These are phyloP conservation scores for Oenanthe sinensis DNA, from an alignment of 129 eudicot genomes.

Conservation along the genomic window DNA sequence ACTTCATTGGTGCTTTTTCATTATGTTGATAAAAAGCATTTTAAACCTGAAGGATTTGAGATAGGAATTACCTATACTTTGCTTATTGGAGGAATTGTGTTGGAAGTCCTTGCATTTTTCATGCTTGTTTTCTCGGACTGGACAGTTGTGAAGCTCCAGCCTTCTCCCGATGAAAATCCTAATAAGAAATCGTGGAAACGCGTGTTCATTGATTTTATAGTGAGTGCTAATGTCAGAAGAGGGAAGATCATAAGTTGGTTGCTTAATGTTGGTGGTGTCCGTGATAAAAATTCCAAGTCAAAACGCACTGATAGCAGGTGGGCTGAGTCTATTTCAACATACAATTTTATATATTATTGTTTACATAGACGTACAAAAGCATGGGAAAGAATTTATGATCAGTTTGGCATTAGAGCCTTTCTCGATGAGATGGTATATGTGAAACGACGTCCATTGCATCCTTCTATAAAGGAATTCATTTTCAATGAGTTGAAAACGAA, in stretches of 20 bases:
- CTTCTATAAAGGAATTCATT: constrained; percentile 26
- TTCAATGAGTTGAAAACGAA: constrained; percentile 35
- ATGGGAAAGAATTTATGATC: constrained; percentile 2
- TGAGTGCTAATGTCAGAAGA: background rate
- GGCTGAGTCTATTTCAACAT: constrained; percentile 35
- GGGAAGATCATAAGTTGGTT: no score
- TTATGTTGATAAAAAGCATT: constrained; percentile 11
- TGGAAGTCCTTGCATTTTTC: constrained; percentile 33
- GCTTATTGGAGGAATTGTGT: constrained; percentile 43
- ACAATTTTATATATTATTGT: constrained; percentile 38
- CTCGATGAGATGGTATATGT: constrained; percentile 27
- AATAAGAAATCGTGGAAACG: background rate
- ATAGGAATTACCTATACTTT: constrained; percentile 37
- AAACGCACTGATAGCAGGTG: constrained; percentile 36
- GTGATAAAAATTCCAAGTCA: background rate
- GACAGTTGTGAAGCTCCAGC: constrained; percentile 22
- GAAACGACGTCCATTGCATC: background rate
- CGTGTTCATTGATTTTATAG: constrained; percentile 42
- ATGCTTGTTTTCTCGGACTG: constrained; percentile 57
- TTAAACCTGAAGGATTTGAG: constrained; percentile 3
- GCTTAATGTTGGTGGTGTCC: background rate
- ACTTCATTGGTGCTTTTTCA: constrained; percentile 26
- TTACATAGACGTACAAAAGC: constrained; percentile 8
- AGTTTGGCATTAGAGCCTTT: constrained; percentile 22
- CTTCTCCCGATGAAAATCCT: constrained; percentile 20